phyloP scores from a whole-genome alignment of 2,329 filamentous ascomycete species.

The Intubia oerlemansii region DNA sequence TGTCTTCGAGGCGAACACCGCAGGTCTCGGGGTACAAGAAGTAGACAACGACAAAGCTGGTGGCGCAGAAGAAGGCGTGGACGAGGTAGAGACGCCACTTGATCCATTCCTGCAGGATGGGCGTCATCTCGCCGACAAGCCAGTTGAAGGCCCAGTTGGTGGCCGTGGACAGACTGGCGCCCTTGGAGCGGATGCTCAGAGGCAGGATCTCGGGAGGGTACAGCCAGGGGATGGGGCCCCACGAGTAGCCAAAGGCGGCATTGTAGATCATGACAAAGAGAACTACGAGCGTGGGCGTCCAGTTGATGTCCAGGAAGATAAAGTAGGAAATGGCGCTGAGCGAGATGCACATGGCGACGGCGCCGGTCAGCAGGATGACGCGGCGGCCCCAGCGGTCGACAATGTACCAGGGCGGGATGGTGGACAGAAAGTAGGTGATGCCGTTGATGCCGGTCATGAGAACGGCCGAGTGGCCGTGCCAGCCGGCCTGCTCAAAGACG shows the following conservation, averaged over 20 bases:
- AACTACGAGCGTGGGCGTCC: constrained; percentile 70
- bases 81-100: constrained; percentile 86
- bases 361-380: constrained; percentile 73
- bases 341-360: constrained; percentile 72
- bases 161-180: constrained; percentile 85
- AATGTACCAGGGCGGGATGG: constrained; percentile 90
- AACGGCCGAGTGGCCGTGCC: constrained; percentile 74
- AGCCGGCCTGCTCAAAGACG: constrained; percentile 94
- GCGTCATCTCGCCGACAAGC: constrained; percentile 88
- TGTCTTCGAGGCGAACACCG: constrained; percentile 86
- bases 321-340: constrained; percentile 88
- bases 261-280: constrained; percentile 98
- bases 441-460: constrained; percentile 94
- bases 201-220: constrained; percentile 98
- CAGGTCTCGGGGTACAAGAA: constrained; percentile 96
- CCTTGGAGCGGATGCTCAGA: constrained; percentile 89
- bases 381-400: constrained; percentile 84
- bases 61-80: constrained; percentile 90
- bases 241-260: constrained; percentile 81
- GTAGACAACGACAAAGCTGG: constrained; percentile 91
- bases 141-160: constrained; percentile 98
- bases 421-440: constrained; percentile 72
- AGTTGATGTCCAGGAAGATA: constrained; percentile 62
- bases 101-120: constrained; percentile 78
- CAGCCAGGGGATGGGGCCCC: constrained; percentile 95